Evolutionary conservation across 2,329 filamentous ascomycete species (phyloP), one percentile per base, ranked within the genome.

Genomic region (Chrysosphaeria jannelii): DNA sequence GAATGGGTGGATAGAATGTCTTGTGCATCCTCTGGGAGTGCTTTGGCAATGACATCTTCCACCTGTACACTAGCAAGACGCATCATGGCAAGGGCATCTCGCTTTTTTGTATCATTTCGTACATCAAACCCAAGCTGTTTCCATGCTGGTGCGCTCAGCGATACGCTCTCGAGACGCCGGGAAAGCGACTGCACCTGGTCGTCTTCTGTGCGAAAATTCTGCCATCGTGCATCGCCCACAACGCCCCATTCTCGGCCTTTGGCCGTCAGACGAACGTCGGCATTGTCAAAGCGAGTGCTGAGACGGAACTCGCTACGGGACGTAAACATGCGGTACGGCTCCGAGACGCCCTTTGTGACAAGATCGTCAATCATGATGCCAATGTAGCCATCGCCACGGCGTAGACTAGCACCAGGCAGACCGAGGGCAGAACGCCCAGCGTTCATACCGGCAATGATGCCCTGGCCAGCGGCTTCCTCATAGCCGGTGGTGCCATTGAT

Each of bases 401-500:
- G 66, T 14, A 97, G 48, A 0, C 58, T 58, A 29, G 88, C 52
- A 0, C 64, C 55, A 2, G 51, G 42, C 27, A 69, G 61, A 2
- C 58, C 57, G 29, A 61, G 56, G 0, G 79, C 62, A 2, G 66
- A 57, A n/a, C 85, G 57, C 3, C 81, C 85, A 1, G 85, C 85
- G 38, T 97, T 97, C 36, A 81, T 79, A 15, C 85, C 85, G 0
- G 85, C 85, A 9, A 97, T 49, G 22, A 97, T 56, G 7, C 85
- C 85, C 42, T 97, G 85, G 0, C 74, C 81, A 0, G 85, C 78
- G 7, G 85, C 85, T 50, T 97, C 85, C 46, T 97, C 85, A 40
- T 97, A 97, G 4, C 85, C 85, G 0, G 85, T 97, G 0, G 85
- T 97, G 21, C 85, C 85, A 42, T 97, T 97, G 43, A 97, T 91